Evolutionary conservation across 2,329 filamentous ascomycete species (phyloP), one percentile per base, ranked within the genome.

Genomic region (Alternaria angustiovoidea): DNA sequence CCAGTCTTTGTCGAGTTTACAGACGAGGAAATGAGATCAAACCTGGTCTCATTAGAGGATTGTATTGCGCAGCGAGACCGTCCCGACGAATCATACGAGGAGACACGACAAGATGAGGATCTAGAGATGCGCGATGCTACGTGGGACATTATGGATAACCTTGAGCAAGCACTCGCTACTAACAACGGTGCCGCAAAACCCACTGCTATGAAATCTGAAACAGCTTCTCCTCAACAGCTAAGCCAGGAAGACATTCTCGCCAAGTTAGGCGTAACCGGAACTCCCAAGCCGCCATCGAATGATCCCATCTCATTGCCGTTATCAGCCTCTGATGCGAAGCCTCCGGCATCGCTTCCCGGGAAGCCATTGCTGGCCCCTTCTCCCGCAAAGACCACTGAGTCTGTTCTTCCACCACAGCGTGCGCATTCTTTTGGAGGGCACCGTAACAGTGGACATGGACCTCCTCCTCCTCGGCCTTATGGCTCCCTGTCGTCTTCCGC

Each of bases 1-100:
- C 80, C 83, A 2, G 81, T 84, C 16, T 86, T 85, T 62, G 74
- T 78, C 6, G 76, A 81, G 5, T 83, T 85, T 51, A 72, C 77
- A 1, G 72, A 70, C 3, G 71, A 80, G 26, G 71, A 81, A n/a
- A 77, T 77, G 57, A 70, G 77, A 6, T 49, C 63, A 24, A 69
- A 71, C 28, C 64, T 82, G 12, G 69, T 85, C 36, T 73, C 81
- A 4, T 62, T 84, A 44, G 75, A 80, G 38, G 79, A 83, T 22
- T 79, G 83, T 26, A 75, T 81, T 39, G 67, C 75, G 9, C 75
- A 79, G 51, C 78, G 80, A 46, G 73, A 81, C 58, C 74, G 77
- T 5, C 73, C 73, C 2, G 78, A 81, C 58, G 72, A 71, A 46
- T 54, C 44, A 14, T 22, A 64, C 9, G 57, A 74, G 42, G 57